Evolutionary conservation across 306 rosid genomes (phyloP).

Genomic region (Cajanus cajan): DNA sequence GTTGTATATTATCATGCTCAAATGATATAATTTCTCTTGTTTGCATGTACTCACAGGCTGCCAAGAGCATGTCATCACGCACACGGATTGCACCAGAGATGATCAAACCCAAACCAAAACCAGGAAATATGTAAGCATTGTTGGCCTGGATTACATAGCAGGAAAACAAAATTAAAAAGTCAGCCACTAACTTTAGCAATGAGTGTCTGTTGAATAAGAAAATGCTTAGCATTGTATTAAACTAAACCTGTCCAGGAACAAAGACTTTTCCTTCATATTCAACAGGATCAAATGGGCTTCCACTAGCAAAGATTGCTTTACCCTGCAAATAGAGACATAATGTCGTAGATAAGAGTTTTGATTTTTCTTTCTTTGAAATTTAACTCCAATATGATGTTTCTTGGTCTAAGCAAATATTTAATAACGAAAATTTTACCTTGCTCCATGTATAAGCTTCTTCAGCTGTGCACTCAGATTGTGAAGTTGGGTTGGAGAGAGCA

Average conservation of each 20-base stretch:
- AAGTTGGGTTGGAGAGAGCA: constrained; percentile 95
- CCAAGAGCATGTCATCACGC: constrained; percentile 89
- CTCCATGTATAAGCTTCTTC: constrained; percentile 98
- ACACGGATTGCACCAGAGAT: constrained; percentile 95
- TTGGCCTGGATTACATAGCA: constrained; percentile 64
- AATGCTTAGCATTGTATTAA: background rate
- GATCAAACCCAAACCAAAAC: constrained; percentile 93
- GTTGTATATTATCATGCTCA: background rate
- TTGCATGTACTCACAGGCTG: constrained; percentile 76
- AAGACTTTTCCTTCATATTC: constrained; percentile 63
- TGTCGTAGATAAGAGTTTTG: background rate
- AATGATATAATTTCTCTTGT: constrained; percentile 5
- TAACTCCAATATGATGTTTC: constrained; percentile 2
- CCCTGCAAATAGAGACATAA: constrained; percentile 52
- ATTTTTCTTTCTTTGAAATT: background rate
- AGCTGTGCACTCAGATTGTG: constrained; percentile 98
- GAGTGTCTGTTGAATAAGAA: constrained; percentile 18
- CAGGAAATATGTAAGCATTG: constrained; percentile 98
- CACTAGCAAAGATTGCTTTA: constrained; percentile 84
- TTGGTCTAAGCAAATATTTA: background rate
- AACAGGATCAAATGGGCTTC: constrained; percentile 92
- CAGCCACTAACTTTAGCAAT: constrained; percentile 21
- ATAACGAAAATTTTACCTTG: constrained; percentile 48
- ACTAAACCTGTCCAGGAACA: constrained; percentile 91
- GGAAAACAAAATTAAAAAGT: constrained; percentile 17